A percentile compares a stretch with the other conserved stretches of the same genome.
phyloP scores from a whole-genome alignment of 768 basidiomycete genomes.

The Mycena leptocephala region DNA sequence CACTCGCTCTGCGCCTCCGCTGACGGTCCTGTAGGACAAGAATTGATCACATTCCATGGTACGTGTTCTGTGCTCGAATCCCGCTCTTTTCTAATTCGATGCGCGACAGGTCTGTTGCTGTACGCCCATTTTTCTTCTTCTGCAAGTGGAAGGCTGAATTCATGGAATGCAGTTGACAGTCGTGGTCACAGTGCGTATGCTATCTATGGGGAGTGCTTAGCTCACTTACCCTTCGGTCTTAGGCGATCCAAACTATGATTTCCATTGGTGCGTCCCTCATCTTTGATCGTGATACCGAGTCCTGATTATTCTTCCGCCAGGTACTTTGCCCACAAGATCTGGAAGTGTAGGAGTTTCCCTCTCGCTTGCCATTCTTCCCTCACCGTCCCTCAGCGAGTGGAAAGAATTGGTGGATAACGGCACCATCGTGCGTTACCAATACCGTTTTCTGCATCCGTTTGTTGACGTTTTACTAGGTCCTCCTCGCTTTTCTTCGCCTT shows the following conservation, averaged over 20 bases:
- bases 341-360: too few relatives aligned
- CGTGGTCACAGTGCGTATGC: slow-evolving; percentile 21
- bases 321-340: slow-evolving; percentile 39
- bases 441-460: too few relatives aligned
- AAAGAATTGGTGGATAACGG: slow-evolving; percentile 36
- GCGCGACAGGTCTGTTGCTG: slow-evolving; percentile 27
- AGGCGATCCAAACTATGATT: slow-evolving; percentile 37
- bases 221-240: not conserved
- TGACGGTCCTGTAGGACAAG: not conserved
- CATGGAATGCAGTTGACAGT: too few relatives aligned
- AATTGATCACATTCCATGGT: slow-evolving; percentile 31
- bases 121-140: not conserved
- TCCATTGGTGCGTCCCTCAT: slow-evolving; percentile 32
- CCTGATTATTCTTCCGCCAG: not conserved
- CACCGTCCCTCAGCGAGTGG: slow-evolving; percentile 19
- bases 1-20: not conserved
- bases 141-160: too few relatives aligned
- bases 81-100: not conserved
- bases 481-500: slow-evolving; percentile 28
- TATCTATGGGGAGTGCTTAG: not conserved
- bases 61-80: not conserved
- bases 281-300: too few relatives aligned
- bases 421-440: slow-evolving; percentile 28
- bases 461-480: not conserved
- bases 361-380: not conserved